Evolutionary conservation across 345 rosid genomes (phyloP).

Genomic region (Firmiana major): DNA sequence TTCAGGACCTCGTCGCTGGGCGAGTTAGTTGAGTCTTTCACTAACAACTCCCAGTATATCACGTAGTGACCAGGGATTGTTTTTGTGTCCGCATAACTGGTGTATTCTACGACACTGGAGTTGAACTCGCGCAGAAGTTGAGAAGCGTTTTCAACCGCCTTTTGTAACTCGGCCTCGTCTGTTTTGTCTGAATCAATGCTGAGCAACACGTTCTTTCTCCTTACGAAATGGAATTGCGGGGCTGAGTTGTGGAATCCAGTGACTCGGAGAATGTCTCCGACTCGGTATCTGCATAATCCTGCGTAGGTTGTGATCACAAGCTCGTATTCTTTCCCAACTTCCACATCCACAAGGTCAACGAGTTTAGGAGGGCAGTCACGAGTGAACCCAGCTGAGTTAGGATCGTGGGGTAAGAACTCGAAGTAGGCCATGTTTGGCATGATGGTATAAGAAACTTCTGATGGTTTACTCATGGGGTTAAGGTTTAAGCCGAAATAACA

Average conservation of each 20-base stretch:
- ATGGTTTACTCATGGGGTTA: conserved; percentile 79
- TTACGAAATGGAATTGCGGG: conserved; percentile 79
- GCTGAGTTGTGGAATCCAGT: conserved; percentile 88
- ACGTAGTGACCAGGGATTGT: conserved; percentile 93
- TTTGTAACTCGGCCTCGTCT: conserved; percentile 84
- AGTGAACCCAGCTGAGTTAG: conserved; percentile 21
- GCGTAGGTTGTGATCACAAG: conserved; percentile 88
- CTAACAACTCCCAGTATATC: conserved; percentile 75
- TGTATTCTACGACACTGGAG: conserved; percentile 82
- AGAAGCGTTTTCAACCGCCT: conserved; percentile 70
- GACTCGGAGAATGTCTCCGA: conserved; percentile 90
- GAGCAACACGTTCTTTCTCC: conserved; percentile 82
- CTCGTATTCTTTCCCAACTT: conserved; percentile 85
- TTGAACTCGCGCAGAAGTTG: conserved; percentile 38
- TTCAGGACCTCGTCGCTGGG: conserved; percentile 44
- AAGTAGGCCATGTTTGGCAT: conserved; percentile 98
- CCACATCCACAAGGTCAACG: conserved; percentile 67
- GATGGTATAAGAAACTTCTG: conserved; percentile 81
- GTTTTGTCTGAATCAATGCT: conserved; percentile 94
- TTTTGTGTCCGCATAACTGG: conserved; percentile 76
- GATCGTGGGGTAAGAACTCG: conserved; percentile 74
- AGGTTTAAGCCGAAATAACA: conserved; percentile 90
- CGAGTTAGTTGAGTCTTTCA: conserved; percentile 42
- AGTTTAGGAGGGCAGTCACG: conserved; percentile 33
- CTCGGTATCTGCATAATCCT: conserved; percentile 80